These are phyloP conservation scores for Phaeolepiota aurea DNA, from an alignment of 768 basidiomycete species.

Conservation along the genomic window DNA sequence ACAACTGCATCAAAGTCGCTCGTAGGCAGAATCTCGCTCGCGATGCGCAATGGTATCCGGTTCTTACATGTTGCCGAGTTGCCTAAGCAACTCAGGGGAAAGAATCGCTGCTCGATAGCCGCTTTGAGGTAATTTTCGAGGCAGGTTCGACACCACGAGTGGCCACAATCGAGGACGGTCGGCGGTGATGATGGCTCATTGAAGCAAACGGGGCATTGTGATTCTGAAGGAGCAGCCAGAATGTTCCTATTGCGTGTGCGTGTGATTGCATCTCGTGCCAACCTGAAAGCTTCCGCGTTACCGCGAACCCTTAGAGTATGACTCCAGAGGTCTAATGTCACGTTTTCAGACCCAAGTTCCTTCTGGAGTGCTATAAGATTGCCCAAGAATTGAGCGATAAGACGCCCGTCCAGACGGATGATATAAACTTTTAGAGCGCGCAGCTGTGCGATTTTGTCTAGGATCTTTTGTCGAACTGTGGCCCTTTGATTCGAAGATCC, in stretches of 20 bases:
- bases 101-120: slow-evolving; percentile 45
- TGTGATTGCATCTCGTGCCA: slow-evolving; percentile 32
- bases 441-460: slow-evolving; percentile 36
- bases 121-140: slow-evolving; percentile 49
- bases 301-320: slow-evolving; percentile 49
- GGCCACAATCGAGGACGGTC: slow-evolving; percentile 51
- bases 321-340: slow-evolving; percentile 36
- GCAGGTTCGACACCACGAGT: slow-evolving; percentile 62
- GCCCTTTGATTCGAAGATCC: slow-evolving; percentile 37
- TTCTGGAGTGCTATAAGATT: slow-evolving; percentile 37
- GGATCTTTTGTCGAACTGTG: slow-evolving; percentile 32
- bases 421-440: slow-evolving; percentile 28
- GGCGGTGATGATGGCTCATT: slow-evolving; percentile 38
- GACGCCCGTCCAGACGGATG: slow-evolving; percentile 38
- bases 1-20: slow-evolving; percentile 47
- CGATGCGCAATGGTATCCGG: slow-evolving; percentile 44
- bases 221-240: slow-evolving; percentile 4
- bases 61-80: slow-evolving; percentile 49
- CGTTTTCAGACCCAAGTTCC: slow-evolving; percentile 49
- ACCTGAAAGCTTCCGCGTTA: slow-evolving; percentile 31
- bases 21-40: slow-evolving; percentile 40
- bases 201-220: slow-evolving; percentile 65
- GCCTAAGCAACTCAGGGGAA: slow-evolving; percentile 71
- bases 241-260: slow-evolving; percentile 18
- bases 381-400: slow-evolving; percentile 38